Evolutionary conservation across 176 grass and related monocot species (phyloP).

Genomic region (Ananas comosus): DNA sequence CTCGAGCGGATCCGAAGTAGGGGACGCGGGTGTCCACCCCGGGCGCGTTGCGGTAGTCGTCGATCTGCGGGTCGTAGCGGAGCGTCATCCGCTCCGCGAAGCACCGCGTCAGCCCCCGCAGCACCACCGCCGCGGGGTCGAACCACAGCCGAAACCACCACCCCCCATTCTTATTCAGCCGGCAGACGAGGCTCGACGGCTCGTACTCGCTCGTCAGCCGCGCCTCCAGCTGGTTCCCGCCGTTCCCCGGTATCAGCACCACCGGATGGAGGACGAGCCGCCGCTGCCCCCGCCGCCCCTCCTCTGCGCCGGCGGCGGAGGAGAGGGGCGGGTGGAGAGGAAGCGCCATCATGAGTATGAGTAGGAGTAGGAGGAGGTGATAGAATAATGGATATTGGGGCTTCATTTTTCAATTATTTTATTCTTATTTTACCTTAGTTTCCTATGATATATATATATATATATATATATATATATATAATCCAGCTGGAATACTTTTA

Average conservation of each 20-base stretch:
- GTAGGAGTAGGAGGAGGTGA: slow-evolving; percentile 13
- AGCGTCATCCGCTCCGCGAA: slow-evolving; percentile 71
- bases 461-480: too few relatives aligned
- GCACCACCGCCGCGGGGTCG: slow-evolving; percentile 57
- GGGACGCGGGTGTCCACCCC: slow-evolving; percentile 58
- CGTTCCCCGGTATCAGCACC: slow-evolving; percentile 63
- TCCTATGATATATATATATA: too few relatives aligned
- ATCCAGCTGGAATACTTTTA: too few relatives aligned
- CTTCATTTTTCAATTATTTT: slow-evolving; percentile 18
- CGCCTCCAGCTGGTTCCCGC: slow-evolving; percentile 89
- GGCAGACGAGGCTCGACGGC: slow-evolving; percentile 59
- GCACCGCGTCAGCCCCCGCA: slow-evolving; percentile 42
- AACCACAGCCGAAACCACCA: slow-evolving; percentile 99
- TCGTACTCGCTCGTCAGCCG: slow-evolving; percentile 54
- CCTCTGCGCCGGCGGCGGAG: background rate
- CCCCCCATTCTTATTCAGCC: slow-evolving; percentile 18
- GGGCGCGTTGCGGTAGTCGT: slow-evolving; percentile 71
- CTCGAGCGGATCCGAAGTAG: slow-evolving; percentile 50
- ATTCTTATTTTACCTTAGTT: background rate
- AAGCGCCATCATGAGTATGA: slow-evolving; percentile 22
- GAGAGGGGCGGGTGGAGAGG: slow-evolving; percentile 6
- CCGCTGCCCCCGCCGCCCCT: background rate
- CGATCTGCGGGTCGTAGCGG: slow-evolving; percentile 34
- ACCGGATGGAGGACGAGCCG: slow-evolving; percentile 43
- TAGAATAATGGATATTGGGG: background rate